A percentile compares a stretch with the other conserved stretches of the same genome.
Evolutionary conservation across 202 grass and related monocot species (phyloP).

Genomic region (Zizania palustris): DNA sequence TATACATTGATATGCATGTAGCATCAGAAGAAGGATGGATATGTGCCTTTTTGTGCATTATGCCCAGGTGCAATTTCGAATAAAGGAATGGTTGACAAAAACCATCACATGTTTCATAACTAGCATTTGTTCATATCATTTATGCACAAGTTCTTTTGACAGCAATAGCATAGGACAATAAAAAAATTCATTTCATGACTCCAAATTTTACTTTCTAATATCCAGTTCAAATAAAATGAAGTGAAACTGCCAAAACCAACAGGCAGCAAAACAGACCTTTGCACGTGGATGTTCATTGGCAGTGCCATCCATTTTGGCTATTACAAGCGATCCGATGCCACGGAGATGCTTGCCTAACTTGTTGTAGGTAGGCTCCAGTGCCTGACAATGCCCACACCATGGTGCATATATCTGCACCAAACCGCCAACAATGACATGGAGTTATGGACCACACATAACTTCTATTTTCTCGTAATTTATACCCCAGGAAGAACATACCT

Average conservation of each 20-base stretch:
- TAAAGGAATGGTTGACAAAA: not conserved
- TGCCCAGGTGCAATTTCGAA: not conserved
- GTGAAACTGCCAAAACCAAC: conserved; percentile 33
- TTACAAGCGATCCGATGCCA: conserved; percentile 77
- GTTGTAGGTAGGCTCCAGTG: conserved; percentile 83
- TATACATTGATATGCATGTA: conserved; percentile 10
- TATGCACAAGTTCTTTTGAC: not conserved
- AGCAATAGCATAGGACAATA: not conserved
- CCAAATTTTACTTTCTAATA: conserved; percentile 16
- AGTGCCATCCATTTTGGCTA: conserved; percentile 97
- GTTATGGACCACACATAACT: conserved; percentile 5
- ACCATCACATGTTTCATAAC: not conserved
- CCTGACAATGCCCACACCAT: conserved; percentile 97
- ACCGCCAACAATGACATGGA: not conserved
- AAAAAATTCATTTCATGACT: not conserved
- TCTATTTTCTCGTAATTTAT: conserved; percentile 26
- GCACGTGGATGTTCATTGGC: conserved; percentile 81
- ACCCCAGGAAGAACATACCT: conserved; percentile 55
- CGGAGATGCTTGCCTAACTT: conserved; percentile 74
- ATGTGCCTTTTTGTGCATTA: not conserved
- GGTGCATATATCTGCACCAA: conserved; percentile 80
- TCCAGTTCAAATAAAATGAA: conserved; percentile 33
- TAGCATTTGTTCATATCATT: not conserved
- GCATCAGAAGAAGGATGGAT: conserved; percentile 17
- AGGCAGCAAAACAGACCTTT: conserved; percentile 53